Evolutionary conservation across 2,329 filamentous ascomycete species (phyloP), one percentile per base, ranked within the genome.

Genomic region (Periconia sp.): DNA sequence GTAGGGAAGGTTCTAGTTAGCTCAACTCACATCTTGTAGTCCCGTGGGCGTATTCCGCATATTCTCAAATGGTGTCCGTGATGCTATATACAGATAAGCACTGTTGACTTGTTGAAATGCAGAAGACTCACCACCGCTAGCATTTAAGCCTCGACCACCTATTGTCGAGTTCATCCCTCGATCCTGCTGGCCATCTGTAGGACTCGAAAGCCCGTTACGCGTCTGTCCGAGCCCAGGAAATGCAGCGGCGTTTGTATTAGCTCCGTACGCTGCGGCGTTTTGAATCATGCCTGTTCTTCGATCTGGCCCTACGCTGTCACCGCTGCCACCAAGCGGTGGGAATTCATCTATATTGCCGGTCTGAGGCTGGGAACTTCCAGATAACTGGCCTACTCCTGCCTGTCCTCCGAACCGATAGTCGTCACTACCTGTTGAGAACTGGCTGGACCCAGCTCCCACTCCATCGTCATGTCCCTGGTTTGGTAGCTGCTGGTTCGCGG

Each of bases 261-360:
- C 64, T 17, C 73, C 63, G 45, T 75, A 78, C 22, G 68, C 66
- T 50, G 72, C 75, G 18, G 76, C 71, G 49, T 68, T 74, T 54
- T 80, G 78, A 60, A 79, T 75, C 62, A 80, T 57, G 18, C 75
- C 76, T 21, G 70, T 73, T 55, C 76, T 69, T 45, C 77, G 68
- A 54, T 80, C 77, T 42, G 76, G 75, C 16, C 70, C 73, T 42
- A 77, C 65, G n/a, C 82, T 79, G 33, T 75, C 71, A 15, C 71
- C 66, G 40, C 77, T 77, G 34, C 79, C 76, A 38, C 79, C 77
- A 35, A 84, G 65, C n/a, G 82, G 80, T 45, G 81, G 80, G 45
- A 84, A 84, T 40, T 84, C 81, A 12, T 84, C 80, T 34, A 81
- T 80, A 54, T 77, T 81, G 50, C 77, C 76, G 18, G 79, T 74